A percentile compares a stretch with the other conserved stretches of the same genome.
Conservation (phyloP, 1,284 basidiomycete species). For the Marasmius fiardii region DNA sequence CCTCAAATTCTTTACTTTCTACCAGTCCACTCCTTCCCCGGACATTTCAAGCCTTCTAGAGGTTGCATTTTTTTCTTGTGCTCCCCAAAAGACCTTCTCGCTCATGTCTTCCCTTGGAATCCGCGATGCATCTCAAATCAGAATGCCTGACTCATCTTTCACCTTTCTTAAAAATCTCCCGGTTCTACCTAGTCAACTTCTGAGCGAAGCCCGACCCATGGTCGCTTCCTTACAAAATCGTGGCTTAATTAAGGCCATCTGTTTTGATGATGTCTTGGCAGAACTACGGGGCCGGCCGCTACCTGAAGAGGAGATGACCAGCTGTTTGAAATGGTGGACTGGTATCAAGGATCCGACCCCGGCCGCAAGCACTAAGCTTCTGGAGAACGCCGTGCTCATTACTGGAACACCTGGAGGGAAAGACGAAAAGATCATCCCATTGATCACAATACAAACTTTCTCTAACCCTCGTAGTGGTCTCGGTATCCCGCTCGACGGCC, state of each 20-base stretch:
- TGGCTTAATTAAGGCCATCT: conserved; percentile 78
- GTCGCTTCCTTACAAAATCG: conserved; percentile 65
- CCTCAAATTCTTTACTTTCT: conserved; percentile 88
- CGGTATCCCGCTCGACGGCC: conserved; percentile 78
- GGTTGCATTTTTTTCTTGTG: conserved; percentile 78
- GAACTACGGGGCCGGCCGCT: conserved; percentile 80
- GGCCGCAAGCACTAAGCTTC: conserved; percentile 43
- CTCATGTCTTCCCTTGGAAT: conserved; percentile 84
- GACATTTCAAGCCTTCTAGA: conserved; percentile 83
- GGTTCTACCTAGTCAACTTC: conserved; percentile 65
- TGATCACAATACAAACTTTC: conserved; percentile 71
- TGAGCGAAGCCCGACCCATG: conserved; percentile 64
- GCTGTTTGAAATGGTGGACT: conserved; percentile 91
- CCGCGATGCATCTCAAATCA: conserved; percentile 65
- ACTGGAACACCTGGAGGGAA: conserved; percentile 32
- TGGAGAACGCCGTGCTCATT: conserved; percentile 69
- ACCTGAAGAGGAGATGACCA: conserved; percentile 70
- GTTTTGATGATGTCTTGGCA: conserved; percentile 82
- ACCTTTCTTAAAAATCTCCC: conserved; percentile 83
- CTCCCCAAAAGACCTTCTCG: conserved; percentile 48
- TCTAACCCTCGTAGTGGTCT: conserved; percentile 64
- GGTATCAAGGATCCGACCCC: conserved; percentile 48
- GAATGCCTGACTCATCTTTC: conserved; percentile 77
- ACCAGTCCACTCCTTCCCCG: conserved; percentile 82
- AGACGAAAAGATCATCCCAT: conserved; percentile 58